Evolutionary conservation across 768 basidiomycete species (phyloP).

Genomic region (Suillus occidentalis): DNA sequence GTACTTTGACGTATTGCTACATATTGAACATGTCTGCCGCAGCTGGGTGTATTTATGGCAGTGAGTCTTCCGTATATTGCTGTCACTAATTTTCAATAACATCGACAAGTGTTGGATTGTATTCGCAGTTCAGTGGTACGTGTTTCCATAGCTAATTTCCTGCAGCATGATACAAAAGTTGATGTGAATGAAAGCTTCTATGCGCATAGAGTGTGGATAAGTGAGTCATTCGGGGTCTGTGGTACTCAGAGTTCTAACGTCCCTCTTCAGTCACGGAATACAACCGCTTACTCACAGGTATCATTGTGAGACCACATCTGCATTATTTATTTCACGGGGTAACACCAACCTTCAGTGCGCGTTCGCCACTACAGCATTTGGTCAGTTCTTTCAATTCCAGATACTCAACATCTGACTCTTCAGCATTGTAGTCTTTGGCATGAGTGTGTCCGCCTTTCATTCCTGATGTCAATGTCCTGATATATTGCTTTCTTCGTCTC

Average conservation of each 20-base stretch:
- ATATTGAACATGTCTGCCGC: neutral
- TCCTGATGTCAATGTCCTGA: neutral
- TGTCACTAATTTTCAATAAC: neutral
- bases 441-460: slow-evolving; percentile 11
- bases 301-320: slow-evolving; percentile 15
- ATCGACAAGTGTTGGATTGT: slow-evolving; percentile 15
- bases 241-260: neutral
- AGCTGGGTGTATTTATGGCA: neutral
- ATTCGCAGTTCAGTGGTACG: slow-evolving; percentile 24
- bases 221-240: slow-evolving; percentile 9
- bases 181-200: slow-evolving; percentile 19
- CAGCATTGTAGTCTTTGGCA: slow-evolving; percentile 15
- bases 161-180: neutral
- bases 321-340: neutral
- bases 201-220: slow-evolving; percentile 28
- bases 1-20: neutral
- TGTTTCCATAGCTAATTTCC: neutral
- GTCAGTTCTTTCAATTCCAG: slow-evolving; percentile 16
- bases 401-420: neutral
- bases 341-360: slow-evolving; percentile 2
- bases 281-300: slow-evolving; percentile 16
- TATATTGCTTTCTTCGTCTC: slow-evolving; percentile 5
- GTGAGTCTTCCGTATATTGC: neutral
- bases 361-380: slow-evolving; percentile 8
- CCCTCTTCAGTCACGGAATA: slow-evolving; percentile 17